Evolutionary conservation across 192 early-diverging fungal genomes (phyloP), one percentile per base, ranked within the genome.

Genomic region (Funneliformis mosseae): DNA sequence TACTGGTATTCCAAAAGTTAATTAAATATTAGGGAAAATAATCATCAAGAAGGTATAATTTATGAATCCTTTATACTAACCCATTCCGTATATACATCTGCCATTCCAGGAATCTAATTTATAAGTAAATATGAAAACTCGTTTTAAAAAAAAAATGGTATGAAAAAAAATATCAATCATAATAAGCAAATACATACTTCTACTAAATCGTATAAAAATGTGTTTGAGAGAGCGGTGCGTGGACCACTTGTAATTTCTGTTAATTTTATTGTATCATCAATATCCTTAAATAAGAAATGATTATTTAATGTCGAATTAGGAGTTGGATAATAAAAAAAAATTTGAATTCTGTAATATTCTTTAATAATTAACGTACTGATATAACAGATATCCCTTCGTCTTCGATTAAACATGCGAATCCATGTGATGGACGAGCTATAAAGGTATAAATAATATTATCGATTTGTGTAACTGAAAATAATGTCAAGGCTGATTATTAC

Each of bases 261-360:
- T 11, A 93, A 88, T 81, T 96, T 96, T 83, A 97, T 97, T 10
- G 96, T 97, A 83, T 97, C 96, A 83, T 97, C 96, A 74, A 97
- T 93, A 77, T 94, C 93, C 3, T 78, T 72, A 48, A 61, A 45
- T 61, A 5, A 33, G 12, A 55, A 76, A n/a, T 25, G 6, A 38
- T 61, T 76, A 12, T 60, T n/a, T 39, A 74, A 25, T 45, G 25
- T 64, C 8, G 38, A 11, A 28, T 66, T n/a, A n/a, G n/a, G n/a
- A n/a, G n/a, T n/a, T n/a, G n/a, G n/a, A n/a, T n/a, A n/a, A n/a
- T n/a, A n/a, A 77, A 38, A 67, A 33, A 33, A 33, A 33, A 33
- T 2, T 33, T 41, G 8, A 42, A 41, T 10, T 6, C n/a, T 41
- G 16, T 61, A 14, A 50, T 25, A 55, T 45, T 21, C 39, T 21